Base-by-base conservation (phyloP, 2,329 filamentous ascomycete genomes). In the Ceratocystis albifundus region DNA sequence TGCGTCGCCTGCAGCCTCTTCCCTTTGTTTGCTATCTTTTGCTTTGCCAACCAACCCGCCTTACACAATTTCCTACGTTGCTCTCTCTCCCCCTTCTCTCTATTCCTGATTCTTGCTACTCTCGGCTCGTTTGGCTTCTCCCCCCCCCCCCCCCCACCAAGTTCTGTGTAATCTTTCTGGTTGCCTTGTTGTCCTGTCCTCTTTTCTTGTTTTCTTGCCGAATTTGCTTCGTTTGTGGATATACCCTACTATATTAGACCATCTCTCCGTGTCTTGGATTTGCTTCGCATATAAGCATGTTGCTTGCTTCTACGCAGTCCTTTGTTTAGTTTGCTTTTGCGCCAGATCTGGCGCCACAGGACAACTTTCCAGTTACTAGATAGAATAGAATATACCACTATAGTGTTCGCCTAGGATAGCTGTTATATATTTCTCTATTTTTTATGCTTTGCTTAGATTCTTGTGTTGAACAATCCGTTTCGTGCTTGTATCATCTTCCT, bases 401-500 rank as follows among this genome's bases (percentile, higher is more conserved):
- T 46, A 46, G 53, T 65, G 30, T 59, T 59, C 10, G 12, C 36
- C 36, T 41, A 41, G 36, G 10, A 41, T 41, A 41, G 36, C 36
- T 15, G 36, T 41, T 3, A 41, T 41, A 41, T 41, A 41, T 41
- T 41, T 41, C 10, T 3, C 36, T 15, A 41, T 4, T 12, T 12
- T 41, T 41, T 41, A 12, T 12, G 36, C 36, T 4, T 15, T 12
- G 36, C 10, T 41, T 41, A 15, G 36, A 12, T 53, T 41, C 12
- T 41, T 41, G 3, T 53, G 20, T 53, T 15, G 41, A 67, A 66
- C 32, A 67, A 15, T 2, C 62, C 65, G 22, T 72, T 73, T 55
- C 82, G 77, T 1, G 80, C 82, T 59, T 70, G 73, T 50, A 77
- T 76, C 45, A 87, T 77, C 66, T 79, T 80, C 36, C 74, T 72